These are phyloP conservation scores for Cryptosporidium sp. DNA, from an alignment of 169 alveolate species.

Conservation along the genomic window DNA sequence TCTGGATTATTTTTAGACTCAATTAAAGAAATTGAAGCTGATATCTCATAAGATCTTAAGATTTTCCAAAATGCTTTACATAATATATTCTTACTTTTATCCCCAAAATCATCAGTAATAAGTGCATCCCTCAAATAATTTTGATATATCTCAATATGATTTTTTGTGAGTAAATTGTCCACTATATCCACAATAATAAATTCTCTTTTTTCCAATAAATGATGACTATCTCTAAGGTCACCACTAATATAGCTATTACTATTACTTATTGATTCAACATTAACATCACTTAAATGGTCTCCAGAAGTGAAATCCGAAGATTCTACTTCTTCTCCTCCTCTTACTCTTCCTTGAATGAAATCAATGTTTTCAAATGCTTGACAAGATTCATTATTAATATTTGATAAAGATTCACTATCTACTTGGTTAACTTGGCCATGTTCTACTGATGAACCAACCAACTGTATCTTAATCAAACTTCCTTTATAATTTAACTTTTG, in stretches of 20 bases:
- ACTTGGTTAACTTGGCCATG: background rate
- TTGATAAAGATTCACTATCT: background rate
- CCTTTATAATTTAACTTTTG: slow-evolving; percentile 14
- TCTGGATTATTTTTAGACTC: background rate
- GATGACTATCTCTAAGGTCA: background rate
- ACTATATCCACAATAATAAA: background rate
- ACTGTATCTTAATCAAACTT: slow-evolving; percentile 1
- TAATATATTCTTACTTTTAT: background rate
- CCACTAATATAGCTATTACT: background rate
- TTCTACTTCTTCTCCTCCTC: background rate
- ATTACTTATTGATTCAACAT: background rate
- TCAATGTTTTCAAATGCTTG: background rate
- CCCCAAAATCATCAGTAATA: background rate
- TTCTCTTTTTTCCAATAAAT: background rate
- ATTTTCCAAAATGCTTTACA: slow-evolving; percentile 34
- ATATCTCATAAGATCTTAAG: slow-evolving; percentile 31
- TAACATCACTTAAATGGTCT: background rate
- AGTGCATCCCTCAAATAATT: background rate
- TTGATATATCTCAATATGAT: background rate
- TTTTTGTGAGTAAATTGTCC: background rate
- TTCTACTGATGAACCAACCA: background rate
- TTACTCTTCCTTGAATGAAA: background rate
- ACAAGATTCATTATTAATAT: background rate
- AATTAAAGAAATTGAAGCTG: slow-evolving; percentile 8
- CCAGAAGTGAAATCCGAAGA: background rate